A percentile compares a stretch with the other conserved stretches of the same genome.
Evolutionary conservation across 139 green algal genomes (phyloP).

Genomic region (Volvox africanus): DNA sequence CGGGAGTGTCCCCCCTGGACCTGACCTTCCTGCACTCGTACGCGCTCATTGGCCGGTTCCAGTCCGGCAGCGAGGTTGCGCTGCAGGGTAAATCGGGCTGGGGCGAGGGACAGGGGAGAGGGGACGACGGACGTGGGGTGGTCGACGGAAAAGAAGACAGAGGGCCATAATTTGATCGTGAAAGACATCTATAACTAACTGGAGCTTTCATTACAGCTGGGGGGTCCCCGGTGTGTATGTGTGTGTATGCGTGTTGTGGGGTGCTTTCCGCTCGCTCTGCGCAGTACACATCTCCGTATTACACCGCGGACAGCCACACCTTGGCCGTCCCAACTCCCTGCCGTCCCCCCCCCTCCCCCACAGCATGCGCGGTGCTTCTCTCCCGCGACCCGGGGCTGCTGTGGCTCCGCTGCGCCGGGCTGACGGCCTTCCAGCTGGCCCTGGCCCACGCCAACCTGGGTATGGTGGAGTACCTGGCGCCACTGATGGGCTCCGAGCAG

Average conservation of each 20-base stretch:
- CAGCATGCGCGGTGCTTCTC: constrained; percentile 38
- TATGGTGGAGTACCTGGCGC: constrained; percentile 31
- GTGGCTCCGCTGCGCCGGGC: not conserved
- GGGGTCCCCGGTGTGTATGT: too few species aligned
- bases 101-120: not conserved
- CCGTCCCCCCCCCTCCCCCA: not conserved
- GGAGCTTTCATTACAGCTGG: too few species aligned
- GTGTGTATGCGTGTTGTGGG: too few species aligned
- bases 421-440: constrained; percentile 8
- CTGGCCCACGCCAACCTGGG: constrained; percentile 28
- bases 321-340: not conserved
- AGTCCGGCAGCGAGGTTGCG: not conserved
- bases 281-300: too few species aligned
- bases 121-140: not conserved
- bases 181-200: too few species aligned
- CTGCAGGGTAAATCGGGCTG: not conserved
- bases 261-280: too few species aligned
- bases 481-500: constrained; percentile 23
- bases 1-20: constrained; percentile 19
- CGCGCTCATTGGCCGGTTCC: constrained; percentile 23
- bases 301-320: not conserved
- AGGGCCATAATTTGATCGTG: too few species aligned
- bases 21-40: constrained; percentile 34
- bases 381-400: constrained; percentile 13
- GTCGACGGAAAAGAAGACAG: not conserved